Base-by-base conservation (phyloP, 225 moss, liverwort and hornwort species). In the Bryoerythrophyllum caledonicum region DNA sequence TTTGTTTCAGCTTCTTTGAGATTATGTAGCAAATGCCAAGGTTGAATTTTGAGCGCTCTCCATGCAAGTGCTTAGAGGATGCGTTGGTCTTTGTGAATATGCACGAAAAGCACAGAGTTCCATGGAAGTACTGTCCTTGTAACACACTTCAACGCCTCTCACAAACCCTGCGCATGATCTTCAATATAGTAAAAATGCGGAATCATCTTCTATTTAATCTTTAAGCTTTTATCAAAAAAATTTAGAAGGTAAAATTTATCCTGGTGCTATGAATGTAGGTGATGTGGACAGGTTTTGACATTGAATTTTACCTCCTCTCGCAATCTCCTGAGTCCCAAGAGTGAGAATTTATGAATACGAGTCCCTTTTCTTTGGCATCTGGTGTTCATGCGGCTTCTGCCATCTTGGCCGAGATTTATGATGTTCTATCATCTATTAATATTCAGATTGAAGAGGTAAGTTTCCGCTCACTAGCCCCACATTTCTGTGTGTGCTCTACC, bases 71-170 rank as follows among this genome's bases (percentile, higher is more conserved):
- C 66, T 66, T 58, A 75, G 87, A 87, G 32, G 87, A 93, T 58
- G 93, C 81, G 41, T 38, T 90, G n/a, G 93, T 91, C 17, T 80
- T 90, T 5, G 88, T 4, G 46, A 85, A 93, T 67, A 91, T 93
- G 88, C 82, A 88, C 63, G 83, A 78, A 78, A 85, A 80, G 74
- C 90, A 88, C 38, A 91, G 90, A 61, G 48, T 65, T 44, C 88
- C 93, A 27, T 93, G 91, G 91, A 83, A 82, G 19, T 86, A 71
- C 30, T 93, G 93, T 67, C 91, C 91, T 53, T 84, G 93, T 56
- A 87, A 74, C 43, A 87, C 91, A 6, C 68, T 93, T 13, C 90
- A 86, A n/a, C 88, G 86, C 16, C 85, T 93, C 4, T 46, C 64
- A 20, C 71, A 82, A 13, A 71, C 88, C 23, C 80, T 93, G 19